Base-by-base conservation (phyloP, 2,329 filamentous ascomycete species). In the Scolecobasidium constrictum region DNA sequence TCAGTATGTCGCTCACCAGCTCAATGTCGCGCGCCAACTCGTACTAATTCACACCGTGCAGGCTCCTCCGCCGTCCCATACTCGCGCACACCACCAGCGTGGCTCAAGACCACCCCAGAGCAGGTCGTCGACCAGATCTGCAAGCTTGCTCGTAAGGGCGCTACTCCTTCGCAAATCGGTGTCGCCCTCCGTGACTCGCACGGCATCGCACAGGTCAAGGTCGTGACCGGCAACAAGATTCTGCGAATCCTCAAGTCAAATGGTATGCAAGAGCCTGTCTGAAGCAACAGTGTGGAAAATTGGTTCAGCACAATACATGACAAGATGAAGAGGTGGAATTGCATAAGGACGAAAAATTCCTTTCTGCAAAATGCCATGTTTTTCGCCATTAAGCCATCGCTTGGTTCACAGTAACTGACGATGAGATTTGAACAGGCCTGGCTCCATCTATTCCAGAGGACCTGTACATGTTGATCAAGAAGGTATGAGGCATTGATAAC, bases 401-500 rank as follows among this genome's bases (percentile, higher is more conserved):
- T 78, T 83, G 85, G 86, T 90, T 74, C 60, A 69, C 72, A 58
- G 55, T 63, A 78, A 80, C 86, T 92, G 85, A 92, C 85, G 80
- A 83, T 88, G 87, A 78, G 87, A 93, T 81, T 66, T 73, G 63
- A 66, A 75, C 75, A 98, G 92, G 92, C 76, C 87, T 98, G 67
- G 90, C 92, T 59, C 92, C 93, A 68, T 88, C 96, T 69, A 82
- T 98, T 61, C 92, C 93, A 66, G 92, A 98, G 81, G 92, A 98
- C 73, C 83, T 96, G 58, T 98, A 96, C 83, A 94, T 94, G 85
- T 78, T 96, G 69, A 96, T 96, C 86, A 95, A 95, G 85, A 98
- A 98, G 87, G 90, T 93, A 66, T n/a, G 38, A 35, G 9, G 19
- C 16, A 9, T 20, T 22, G n/a, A 22, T 18, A 17, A 5, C 16